phyloP scores from a whole-genome alignment of 2,329 filamentous ascomycete species.

The Dothideomycetidae sp. region DNA sequence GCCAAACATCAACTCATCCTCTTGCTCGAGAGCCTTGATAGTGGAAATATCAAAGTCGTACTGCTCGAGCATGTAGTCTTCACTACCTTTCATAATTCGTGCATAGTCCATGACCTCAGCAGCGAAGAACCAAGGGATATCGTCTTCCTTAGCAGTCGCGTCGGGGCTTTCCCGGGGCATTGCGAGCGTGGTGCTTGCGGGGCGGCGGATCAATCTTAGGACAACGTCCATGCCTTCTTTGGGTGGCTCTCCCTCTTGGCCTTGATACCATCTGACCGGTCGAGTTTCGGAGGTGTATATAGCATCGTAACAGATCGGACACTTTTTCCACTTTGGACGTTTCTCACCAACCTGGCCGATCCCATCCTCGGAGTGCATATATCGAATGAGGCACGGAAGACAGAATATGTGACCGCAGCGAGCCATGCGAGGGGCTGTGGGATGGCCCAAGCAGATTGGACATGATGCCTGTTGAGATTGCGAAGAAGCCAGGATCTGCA shows the following conservation, averaged over 20 bases:
- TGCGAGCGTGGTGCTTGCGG: constrained; percentile 68
- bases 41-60: constrained; percentile 66
- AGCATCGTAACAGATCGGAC: constrained; percentile 85
- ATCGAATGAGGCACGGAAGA: constrained; percentile 79
- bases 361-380: constrained; percentile 80
- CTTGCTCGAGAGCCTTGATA: constrained; percentile 60
- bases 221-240: constrained; percentile 80
- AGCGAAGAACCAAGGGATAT: constrained; percentile 88
- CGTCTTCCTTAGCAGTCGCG: constrained; percentile 51
- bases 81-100: constrained; percentile 84
- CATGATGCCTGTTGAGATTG: constrained; percentile 81
- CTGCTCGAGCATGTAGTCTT: constrained; percentile 72
- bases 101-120: constrained; percentile 92
- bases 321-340: constrained; percentile 77
- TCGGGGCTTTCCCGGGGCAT: constrained; percentile 72
- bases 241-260: constrained; percentile 70
- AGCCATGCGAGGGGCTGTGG: constrained; percentile 90
- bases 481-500: constrained; percentile 82
- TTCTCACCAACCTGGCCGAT: constrained; percentile 46
- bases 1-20: constrained; percentile 83
- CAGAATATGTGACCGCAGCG: constrained; percentile 97
- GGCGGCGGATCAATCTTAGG: constrained; percentile 68
- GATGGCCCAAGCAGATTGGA: constrained; percentile 86
- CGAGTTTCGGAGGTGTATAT: constrained; percentile 85
- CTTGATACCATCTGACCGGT: constrained; percentile 80